A percentile compares a stretch with the other conserved stretches of the same genome.
phyloP scores from a whole-genome alignment of 2,329 filamentous ascomycete species.

The Fusarium pseudocircinatum region DNA sequence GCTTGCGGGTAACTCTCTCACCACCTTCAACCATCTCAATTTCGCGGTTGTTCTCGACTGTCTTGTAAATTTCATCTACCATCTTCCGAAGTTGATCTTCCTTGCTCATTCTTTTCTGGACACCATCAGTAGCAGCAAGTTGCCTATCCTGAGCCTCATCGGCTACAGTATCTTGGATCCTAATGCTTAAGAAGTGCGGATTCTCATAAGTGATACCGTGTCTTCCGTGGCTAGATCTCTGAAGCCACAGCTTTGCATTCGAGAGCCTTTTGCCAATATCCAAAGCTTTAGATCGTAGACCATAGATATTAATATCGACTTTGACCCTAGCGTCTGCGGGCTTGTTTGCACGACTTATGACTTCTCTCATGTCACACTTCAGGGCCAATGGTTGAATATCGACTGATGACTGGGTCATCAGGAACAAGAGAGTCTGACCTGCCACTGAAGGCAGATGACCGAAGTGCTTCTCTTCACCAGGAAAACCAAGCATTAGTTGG shows the following conservation, averaged over 20 bases:
- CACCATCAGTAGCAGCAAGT: fast-evolving
- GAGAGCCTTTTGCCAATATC: neutral
- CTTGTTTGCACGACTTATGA: neutral
- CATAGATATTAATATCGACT: conserved; percentile 3
- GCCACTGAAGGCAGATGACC: neutral
- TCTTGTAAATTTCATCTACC: conserved; percentile 4
- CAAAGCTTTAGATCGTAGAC: neutral
- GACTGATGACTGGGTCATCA: neutral
- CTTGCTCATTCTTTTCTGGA: neutral
- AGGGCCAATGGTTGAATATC: neutral
- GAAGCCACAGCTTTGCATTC: neutral
- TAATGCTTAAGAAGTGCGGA: neutral
- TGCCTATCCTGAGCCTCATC: neutral
- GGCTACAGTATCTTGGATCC: fast-evolving
- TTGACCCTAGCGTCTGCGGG: conserved; percentile 2
- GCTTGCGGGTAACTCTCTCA: neutral
- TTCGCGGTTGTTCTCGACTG: conserved; percentile 6
- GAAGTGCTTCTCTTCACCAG: neutral
- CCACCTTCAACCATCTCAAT: conserved; percentile 5
- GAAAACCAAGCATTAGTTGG: too few species aligned
- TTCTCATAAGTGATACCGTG: neutral
- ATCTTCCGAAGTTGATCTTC: conserved; percentile 14
- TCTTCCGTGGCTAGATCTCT: neutral
- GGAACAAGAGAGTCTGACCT: neutral
- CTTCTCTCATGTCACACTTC: neutral